Base-by-base conservation (phyloP, 225 moss, liverwort and hornwort species). In the Bryoerythrophyllum caledonicum region DNA sequence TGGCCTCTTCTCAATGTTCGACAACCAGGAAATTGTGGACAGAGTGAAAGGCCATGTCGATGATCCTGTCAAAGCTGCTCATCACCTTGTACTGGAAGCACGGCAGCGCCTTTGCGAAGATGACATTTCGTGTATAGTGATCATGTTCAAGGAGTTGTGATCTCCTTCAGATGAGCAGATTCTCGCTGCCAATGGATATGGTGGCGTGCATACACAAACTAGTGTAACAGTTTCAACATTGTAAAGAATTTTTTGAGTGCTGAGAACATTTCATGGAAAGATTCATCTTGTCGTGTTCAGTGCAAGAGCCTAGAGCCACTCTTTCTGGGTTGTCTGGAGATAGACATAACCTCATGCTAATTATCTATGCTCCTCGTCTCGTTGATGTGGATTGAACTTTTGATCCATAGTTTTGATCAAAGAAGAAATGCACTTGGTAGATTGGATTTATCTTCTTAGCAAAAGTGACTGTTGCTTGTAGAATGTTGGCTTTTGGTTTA, bases 81-180 rank as follows among this genome's bases (percentile, higher is more conserved):
- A 75, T 41, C 46, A 78, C 40, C 78, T 99, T 43, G 91, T 93
- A 7, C 30, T 78, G 21, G 80, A 88, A 60, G 89, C 97, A 3
- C 83, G 90, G 35, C 78, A 44, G 27, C 91, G 97, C 10, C 73
- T 61, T 21, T 76, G 74, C 15, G 91, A 93, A 67, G 89, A 95
- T 56, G 97, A 99, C 28, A 73, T 99, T 43, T 86, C 93, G 10
- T 94, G 94, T 68, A 71, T 99, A 35, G 89, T 95, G 27, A 79
- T 99, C 38, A 71, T 79, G 67, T 99, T 99, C 64, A 79, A 65
- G 27, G 93, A 94, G 65, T 59, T 69, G 68, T 88, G 70, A 11
- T 19, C 34, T 43, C 48, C 23, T 73, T 4, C 4, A 49, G 48
- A 32, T 34, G 12, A 27, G 13, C 11, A 20, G 43, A 27, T 6